Evolutionary conservation across 2,329 filamentous ascomycete genomes (phyloP), one percentile per base, ranked within the genome.

Genomic region (Coniochaeta ligniaria): DNA sequence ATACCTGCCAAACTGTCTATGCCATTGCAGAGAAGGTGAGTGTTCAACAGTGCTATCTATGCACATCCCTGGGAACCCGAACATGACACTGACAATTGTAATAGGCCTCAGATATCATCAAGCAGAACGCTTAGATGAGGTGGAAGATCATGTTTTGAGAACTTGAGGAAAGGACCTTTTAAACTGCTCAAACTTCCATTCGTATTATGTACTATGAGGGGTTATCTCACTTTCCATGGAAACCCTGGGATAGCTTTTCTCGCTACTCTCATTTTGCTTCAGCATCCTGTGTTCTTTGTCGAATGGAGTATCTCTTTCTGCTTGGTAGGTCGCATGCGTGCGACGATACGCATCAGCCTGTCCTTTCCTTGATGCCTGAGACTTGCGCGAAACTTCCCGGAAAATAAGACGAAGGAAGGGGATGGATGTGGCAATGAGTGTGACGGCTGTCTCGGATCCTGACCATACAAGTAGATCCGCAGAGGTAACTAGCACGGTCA

Each of bases 1-100:
- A 80, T 11, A 76, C 80, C 35, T 79, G 82, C 64, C 78, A 78
- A 60, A 76, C 76, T 0, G 79, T 82, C 2, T 83, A 83, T 66
- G 80, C 78, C 68, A 69, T 81, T 63, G 80, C 72, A 5, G 81
- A 83, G 66, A 82, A 78, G 68, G 66, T 8, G 31, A 24, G 33
- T 55, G 6, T 33, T 6, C 22, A 2, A 31, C 50, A 55, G 5
- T 5, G n/a, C 20, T 36, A 1, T 22, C 12, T 9, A 33, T n/a
- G 11, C 2, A 38, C 12, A 6, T 36, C 22, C n/a, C 47, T 6
- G 12, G 54, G 6, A 36, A 16, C 38, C 28, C 1, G 8, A 2
- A 7, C n/a, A n/a, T n/a, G n/a, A 12, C n/a, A 36, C 54, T 26
- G 11, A 35, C 26, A 56, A 22, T 36, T 38, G 7, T 22, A 8